Percentiles rank a stretch among this genome's conserved stretches.
Conservation (phyloP, 169 alveolate genomes). For the Amoebophrya sp. region DNA sequence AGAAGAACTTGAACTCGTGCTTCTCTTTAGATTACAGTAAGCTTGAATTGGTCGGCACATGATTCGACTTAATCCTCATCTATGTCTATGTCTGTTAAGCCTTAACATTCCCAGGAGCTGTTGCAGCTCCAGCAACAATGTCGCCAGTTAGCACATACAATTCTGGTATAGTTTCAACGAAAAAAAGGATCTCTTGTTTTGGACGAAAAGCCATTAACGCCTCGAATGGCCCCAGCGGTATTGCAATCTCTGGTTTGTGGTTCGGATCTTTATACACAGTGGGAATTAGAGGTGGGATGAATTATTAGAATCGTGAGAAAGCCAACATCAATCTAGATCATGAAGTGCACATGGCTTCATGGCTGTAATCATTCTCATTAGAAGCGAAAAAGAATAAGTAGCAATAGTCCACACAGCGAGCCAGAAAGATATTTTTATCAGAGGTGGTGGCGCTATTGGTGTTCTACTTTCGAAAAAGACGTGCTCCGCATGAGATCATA, state of each 20-base stretch:
- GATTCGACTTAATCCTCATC: neutral
- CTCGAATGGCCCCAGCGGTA: constrained; percentile 68
- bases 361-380: no score
- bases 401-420: no score
- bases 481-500: no score
- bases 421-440: no score
- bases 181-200: neutral
- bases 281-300: no score
- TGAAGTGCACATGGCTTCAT: no score
- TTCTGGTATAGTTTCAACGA: neutral
- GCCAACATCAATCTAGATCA: no score
- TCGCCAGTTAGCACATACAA: neutral
- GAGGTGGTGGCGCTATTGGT: no score
- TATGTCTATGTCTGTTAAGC: neutral
- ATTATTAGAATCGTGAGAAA: no score
- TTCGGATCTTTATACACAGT: constrained; percentile 74
- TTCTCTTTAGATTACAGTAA: neutral
- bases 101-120: neutral
- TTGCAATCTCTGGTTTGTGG: constrained; percentile 84
- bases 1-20: neutral
- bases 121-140: neutral
- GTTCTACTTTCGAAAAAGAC: no score
- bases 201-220: constrained; percentile 64
- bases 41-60: neutral
- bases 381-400: no score